Evolutionary conservation across 2,329 filamentous ascomycete species (phyloP).

Genomic region (Penicillium concentricum): DNA sequence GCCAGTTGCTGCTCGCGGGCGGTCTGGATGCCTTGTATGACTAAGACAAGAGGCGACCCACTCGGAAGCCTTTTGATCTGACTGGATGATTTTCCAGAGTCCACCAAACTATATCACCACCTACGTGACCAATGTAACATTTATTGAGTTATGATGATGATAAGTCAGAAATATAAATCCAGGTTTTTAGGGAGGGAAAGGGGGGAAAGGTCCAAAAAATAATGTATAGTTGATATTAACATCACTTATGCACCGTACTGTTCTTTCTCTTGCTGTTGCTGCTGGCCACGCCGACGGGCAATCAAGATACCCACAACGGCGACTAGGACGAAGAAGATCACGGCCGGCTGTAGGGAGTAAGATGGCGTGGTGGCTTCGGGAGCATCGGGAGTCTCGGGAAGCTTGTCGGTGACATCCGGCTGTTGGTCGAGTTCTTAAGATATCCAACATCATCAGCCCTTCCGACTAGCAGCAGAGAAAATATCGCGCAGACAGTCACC

Average conservation of each 20-base stretch:
- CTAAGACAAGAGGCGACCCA: slow-evolving; percentile 10
- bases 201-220: neutral
- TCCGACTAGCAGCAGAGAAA: slow-evolving; percentile 24
- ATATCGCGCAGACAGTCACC: slow-evolving; percentile 24
- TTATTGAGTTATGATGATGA: neutral
- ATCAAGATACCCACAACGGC: slow-evolving; percentile 20
- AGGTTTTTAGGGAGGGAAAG: neutral
- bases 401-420: slow-evolving; percentile 6
- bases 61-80: neutral
- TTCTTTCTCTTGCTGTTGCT: slow-evolving; percentile 15
- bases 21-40: slow-evolving; percentile 10
- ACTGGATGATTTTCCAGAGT: slow-evolving; percentile 4
- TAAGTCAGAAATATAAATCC: neutral
- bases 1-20: slow-evolving; percentile 17
- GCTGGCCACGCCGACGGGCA: slow-evolving; percentile 17
- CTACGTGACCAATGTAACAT: neutral
- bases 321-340: slow-evolving; percentile 21
- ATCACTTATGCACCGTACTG: slow-evolving; percentile 13
- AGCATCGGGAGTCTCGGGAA: slow-evolving; percentile 5
- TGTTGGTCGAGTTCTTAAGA: slow-evolving; percentile 22
- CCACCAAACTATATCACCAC: slow-evolving; percentile 5
- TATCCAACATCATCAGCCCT: slow-evolving; percentile 36
- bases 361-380: slow-evolving; percentile 6
- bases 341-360: slow-evolving; percentile 15
- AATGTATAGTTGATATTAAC: neutral